These are phyloP conservation scores for Naematelia aurantialba DNA, from an alignment of 768 basidiomycete genomes.

Conservation along the genomic window DNA sequence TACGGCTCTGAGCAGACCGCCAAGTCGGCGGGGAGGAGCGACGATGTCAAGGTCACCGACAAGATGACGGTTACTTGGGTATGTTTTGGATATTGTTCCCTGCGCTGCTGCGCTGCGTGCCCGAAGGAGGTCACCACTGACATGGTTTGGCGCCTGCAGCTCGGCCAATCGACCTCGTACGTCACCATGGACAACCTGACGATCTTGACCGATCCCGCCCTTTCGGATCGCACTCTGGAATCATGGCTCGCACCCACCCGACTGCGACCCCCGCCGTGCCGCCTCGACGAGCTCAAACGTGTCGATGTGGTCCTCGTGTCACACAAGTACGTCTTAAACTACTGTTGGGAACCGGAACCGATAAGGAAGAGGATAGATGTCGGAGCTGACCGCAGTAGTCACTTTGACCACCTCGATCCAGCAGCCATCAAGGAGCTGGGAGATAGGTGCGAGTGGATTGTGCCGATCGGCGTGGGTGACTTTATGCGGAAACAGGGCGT, in stretches of 20 bases:
- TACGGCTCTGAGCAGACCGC: conserved; percentile 10
- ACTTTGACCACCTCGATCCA: conserved; percentile 50
- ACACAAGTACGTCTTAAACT: conserved; percentile 40
- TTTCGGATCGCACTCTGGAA: conserved; percentile 42
- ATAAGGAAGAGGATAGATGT: too few relatives aligned
- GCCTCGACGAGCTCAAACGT: conserved; percentile 35
- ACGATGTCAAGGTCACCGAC: conserved; percentile 23
- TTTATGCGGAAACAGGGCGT: conserved; percentile 43
- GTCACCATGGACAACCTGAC: conserved; percentile 46
- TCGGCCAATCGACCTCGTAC: conserved; percentile 50
- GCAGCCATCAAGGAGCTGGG: conserved; percentile 42
- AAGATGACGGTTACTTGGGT: conserved; percentile 39
- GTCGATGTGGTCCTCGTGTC: conserved; percentile 49
- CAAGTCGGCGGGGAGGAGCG: conserved; percentile 13
- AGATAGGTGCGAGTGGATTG: conserved; percentile 47
- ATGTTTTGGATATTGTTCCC: conserved; percentile 6
- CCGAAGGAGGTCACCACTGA: neutral
- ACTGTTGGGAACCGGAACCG: neutral
- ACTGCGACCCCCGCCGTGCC: conserved; percentile 43
- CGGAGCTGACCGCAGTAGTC: too few relatives aligned
- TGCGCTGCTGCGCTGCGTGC: neutral
- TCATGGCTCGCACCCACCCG: conserved; percentile 43
- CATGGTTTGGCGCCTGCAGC: too few relatives aligned
- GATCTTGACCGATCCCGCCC: conserved; percentile 50
- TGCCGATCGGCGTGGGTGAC: conserved; percentile 44